Base-by-base conservation (phyloP, 371 early-diverging fungal genomes). In the Blakeslea trispora region DNA sequence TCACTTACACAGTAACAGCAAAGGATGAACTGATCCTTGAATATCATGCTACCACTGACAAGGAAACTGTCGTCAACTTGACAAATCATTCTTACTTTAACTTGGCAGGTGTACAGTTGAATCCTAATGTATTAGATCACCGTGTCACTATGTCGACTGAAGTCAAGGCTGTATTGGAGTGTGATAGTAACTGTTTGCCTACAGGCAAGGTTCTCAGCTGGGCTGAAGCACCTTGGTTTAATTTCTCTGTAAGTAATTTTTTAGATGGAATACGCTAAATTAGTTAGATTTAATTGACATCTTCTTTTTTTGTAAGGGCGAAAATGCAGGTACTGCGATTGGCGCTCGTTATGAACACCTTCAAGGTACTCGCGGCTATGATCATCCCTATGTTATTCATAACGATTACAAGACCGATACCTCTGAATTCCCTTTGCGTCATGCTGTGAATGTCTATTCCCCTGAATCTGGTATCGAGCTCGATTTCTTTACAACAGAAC, bases 391-490 rank as follows among this genome's bases (percentile, higher is more conserved):
- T 61, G 67, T 86, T 1, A 66, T 84, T 28, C 69, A 73, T 34
- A 59, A 72, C 9, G 65, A 77, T n/a, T 66, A 69, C 46, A 50
- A 53, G 14, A 71, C 71, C 19, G 69, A 74, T 24, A 78, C 75
- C 1, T 56, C 71, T 35, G 41, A 31, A 5, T 46, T 72, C 0
- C 76, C 79, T n/a, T 59, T 79, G 28, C 61, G 68, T n/a, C 46
- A 74, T 37, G 71, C 74, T 11, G 84, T 74, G 18, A 62, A 52
- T 13, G 77, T 81, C 1, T 69, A 68, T 47, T 72, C 78, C 17
- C 81, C 86, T 5, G 77, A 77, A n/a, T 72, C 88, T 5, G 88
- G 88, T 14, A 83, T 89, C 52, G 66, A 69, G 3, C 53, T 91
- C 60, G 63, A 73, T 17, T 71, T 89, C 57, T 60, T 71, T 2